Base-by-base conservation (phyloP, 805 yeast genomes). In the Metschnikowia proteae region DNA sequence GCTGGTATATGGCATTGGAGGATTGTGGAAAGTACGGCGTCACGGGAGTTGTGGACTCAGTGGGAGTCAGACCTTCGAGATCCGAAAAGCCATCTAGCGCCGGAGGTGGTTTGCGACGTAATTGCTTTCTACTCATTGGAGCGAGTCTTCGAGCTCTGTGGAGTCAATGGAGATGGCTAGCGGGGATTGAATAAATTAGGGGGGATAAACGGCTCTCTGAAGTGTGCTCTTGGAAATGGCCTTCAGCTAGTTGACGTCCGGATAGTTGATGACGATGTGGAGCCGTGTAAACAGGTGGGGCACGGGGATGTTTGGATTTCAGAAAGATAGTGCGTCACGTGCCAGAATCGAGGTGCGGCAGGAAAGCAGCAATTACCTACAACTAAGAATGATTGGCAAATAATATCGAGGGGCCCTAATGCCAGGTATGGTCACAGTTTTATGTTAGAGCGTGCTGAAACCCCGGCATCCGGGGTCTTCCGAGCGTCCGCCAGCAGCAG, bases 281-380 rank as follows among this genome's bases (percentile, higher is more conserved):
- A 27, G 30, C 23, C 13, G 25, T 26, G 41, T 8, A 38, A 38
- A 13, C 31, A 27, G 41, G 40, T 26, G 40, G 40, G 23, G 31
- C 41, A 38, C 23, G 41, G 13, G 41, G 31, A 38, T 27, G 31
- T 26, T 27, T 27, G 23, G 39, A 31, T 38, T 26, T 27, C 13
- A 26, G 41, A 31, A 38, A 13, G 41, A 38, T 38, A 38, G 8
- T n/a, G 41, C 31, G 41, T 38, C 41, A 38, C 41, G 41, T 38
- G 41, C 31, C 31, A 5, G 31, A 9, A 23, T 38, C 22, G 26
- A 31, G 41, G 41, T 38, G 41, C 41, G 31, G 41, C 31, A 8
- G 25, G 26, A n/a, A 26, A 9, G 32, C 41, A 25, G 40, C 40
- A 37, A 6, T n/a, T 37, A 11, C n/a, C 27, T 23, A 11, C 17